phyloP scores from a whole-genome alignment of 1,284 basidiomycete genomes.

The Chalciporus sp. region DNA sequence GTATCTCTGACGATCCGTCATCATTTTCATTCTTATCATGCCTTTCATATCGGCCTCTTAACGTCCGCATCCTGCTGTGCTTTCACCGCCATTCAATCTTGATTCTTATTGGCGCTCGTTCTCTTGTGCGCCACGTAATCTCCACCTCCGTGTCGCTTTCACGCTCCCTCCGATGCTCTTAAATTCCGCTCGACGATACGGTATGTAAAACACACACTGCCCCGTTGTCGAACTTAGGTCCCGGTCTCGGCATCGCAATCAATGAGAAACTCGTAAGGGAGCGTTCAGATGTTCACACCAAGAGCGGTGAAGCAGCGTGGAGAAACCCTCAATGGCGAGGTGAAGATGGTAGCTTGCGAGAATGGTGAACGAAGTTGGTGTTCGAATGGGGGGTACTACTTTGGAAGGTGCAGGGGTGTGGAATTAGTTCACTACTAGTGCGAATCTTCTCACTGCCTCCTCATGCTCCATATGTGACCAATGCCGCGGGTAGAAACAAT shows the following conservation, averaged over 20 bases:
- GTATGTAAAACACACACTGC: background rate
- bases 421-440: background rate
- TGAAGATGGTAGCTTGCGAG: slow-evolving; percentile 52
- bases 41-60: background rate
- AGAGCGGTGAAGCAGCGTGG: slow-evolving; percentile 48
- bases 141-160: background rate
- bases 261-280: slow-evolving; percentile 66
- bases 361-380: slow-evolving; percentile 44
- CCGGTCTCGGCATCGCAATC: slow-evolving; percentile 71
- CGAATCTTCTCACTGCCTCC: background rate
- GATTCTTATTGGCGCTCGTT: background rate
- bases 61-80: background rate
- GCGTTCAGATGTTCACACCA: slow-evolving; percentile 17
- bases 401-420: too few species aligned
- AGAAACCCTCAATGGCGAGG: slow-evolving; percentile 67
- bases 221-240: slow-evolving; percentile 37
- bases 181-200: background rate
- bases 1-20: slow-evolving; percentile 9
- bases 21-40: background rate
- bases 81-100: background rate
- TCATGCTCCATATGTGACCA: background rate
- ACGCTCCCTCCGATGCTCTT: background rate
- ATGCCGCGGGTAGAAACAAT: background rate
- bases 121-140: background rate
- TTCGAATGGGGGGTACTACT: background rate